Evolutionary conservation across 2,329 filamentous ascomycete genomes (phyloP), one percentile per base, ranked within the genome.

Genomic region (Curvularia spicifera): DNA sequence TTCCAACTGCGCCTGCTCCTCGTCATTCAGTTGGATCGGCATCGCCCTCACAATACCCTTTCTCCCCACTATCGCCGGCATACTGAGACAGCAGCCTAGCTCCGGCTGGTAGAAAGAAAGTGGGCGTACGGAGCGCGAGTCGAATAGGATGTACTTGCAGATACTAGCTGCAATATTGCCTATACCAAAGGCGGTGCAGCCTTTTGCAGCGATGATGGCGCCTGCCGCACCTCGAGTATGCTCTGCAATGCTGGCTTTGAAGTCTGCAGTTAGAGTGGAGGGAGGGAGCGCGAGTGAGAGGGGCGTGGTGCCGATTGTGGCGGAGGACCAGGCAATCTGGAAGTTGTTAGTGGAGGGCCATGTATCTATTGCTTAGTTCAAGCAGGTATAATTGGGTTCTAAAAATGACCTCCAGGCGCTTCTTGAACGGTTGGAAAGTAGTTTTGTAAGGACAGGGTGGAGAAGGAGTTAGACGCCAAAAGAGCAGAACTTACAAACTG

Each of bases 101-200:
- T 81, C 77, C 3, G 79, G 73, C 46, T 82, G 79, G 67, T 78
- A 84, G 66, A 83, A 81, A 51, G 82, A 84, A 43, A 85, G 63
- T 0, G 81, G 80, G 2, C 78, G 71, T 18, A 84, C 77, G 37
- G 80, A 78, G 9, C 76, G 76, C 55, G 79, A 75, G 64, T 85
- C 82, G 45, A 78, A 78, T 12, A 84, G 66, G 13, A 85, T 82
- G 12, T 82, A 81, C 56, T 79, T 78, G 70, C 82, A 84, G 53
- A 85, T 81, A 42, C 74, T 78, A 1, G 79, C 75, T 2, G 81
- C 76, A 4, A 83, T 76, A 28, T 81, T 79, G 8, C 79, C 82
- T 45, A 84, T 81, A 10, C 83, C 83, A 61, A 80, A 84, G 0
- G 81, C 77, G 0, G 80, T 84, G 28, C 81, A 78, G 0, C 82